Conservation (phyloP, 106 monocot species). For the Iris macrosiphon region DNA sequence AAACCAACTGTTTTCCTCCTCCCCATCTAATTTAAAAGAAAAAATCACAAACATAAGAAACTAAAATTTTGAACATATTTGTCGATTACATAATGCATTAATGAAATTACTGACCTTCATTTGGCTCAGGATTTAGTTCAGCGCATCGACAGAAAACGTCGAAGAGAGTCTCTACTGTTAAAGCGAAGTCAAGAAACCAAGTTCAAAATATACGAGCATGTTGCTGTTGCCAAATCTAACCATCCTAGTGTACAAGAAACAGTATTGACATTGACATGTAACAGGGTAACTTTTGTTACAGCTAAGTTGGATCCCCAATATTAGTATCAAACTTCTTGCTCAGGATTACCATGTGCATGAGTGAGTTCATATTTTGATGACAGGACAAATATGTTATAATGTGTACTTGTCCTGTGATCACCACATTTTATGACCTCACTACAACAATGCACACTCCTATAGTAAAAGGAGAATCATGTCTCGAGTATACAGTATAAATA, state of each 20-base stretch:
- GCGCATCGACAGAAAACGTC: conserved; percentile 76
- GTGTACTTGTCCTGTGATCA: no score
- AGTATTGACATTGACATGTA: no score
- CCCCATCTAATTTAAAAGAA: conserved; percentile 29
- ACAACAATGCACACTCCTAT: no score
- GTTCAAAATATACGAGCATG: conserved; percentile 1
- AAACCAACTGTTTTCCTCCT: conserved; percentile 87
- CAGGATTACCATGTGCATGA: no score
- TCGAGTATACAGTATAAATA: no score
- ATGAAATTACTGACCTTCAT: conserved; percentile 46
- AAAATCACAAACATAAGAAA: not conserved
- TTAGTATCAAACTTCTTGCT: no score
- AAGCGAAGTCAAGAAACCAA: conserved; percentile 28
- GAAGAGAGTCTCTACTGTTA: conserved; percentile 73
- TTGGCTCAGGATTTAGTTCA: conserved; percentile 88
- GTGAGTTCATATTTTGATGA: no score
- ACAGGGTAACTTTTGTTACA: no score
- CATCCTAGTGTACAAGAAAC: not conserved
- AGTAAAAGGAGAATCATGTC: no score
- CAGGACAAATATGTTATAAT: no score
- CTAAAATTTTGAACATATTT: not conserved
- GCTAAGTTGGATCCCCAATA: no score
- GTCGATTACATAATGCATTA: not conserved
- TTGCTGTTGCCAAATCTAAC: not conserved
- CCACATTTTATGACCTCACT: no score